Base-by-base conservation (phyloP, 257 asterid genomes). In the Dorcoceras hygrometricum region DNA sequence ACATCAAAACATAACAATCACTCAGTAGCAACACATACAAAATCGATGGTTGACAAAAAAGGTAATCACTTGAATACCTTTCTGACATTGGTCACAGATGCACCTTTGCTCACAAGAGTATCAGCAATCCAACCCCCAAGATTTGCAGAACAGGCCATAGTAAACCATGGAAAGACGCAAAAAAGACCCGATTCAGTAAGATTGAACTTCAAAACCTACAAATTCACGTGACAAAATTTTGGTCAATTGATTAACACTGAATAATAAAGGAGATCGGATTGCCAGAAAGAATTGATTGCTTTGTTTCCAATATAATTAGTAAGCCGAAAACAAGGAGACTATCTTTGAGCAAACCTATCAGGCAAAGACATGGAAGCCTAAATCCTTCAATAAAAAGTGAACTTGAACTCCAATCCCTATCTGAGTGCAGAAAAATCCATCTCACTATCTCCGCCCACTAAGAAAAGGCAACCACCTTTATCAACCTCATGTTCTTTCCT, bases 81-180 rank as follows among this genome's bases (percentile, higher is more conserved):
- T 74, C 96, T 79, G 69, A 88, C 97, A 55, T 28, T 39, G 54
- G 97, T 90, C 75, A 88, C 86, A 25, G 97, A 84, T 70, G 82
- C 79, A 63, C 96, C 97, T 81, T 78, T 88, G 75, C 87, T 88
- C 78, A 88, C 97, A 62, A 88, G 84, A 23, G 91, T 78, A 73
- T 90, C 96, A 24, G 97, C 97, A 74, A 90, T 86, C 91, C 97
- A 90, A 66, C 97, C 96, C 69, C 97, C 97, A 66, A 79, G 48
- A 81, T 90, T 88, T 74, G 96, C 97, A 71, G 88, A 84, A 77
- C 83, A 51, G 54, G 95, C 96, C 97, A 90, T 90, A 12, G 96
- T 84, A 43, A 90, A 91, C 97, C 97, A 90, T 53, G 95, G 96
- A 75, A 88, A 73, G 73, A 90, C 87, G n/a, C 89, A 77, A 57